Evolutionary conservation across 169 alveolate species (phyloP), one percentile per base, ranked within the genome.

Genomic region (Toxoplasma gondii): DNA sequence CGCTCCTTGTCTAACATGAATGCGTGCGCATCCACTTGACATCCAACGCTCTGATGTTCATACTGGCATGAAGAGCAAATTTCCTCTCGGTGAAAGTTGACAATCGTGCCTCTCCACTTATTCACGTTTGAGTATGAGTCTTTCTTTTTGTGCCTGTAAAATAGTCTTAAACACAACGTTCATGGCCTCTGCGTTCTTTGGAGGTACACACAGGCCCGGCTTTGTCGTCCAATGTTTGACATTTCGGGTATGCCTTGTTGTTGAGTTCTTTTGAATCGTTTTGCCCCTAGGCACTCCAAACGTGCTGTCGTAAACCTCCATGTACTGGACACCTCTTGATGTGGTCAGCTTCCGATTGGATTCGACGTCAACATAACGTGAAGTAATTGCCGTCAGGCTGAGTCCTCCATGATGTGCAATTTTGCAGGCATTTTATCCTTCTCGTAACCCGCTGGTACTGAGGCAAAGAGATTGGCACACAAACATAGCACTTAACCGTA

Each of bases 381-480:
- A 94, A 12, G 93, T 94, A 44, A 67, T 88, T 0, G 96, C 96
- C 9, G 93, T 93, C 17, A 95, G 70, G 92, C 96, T 88, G 45
- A 95, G 78, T 34, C 96, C 96, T 16, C 96, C 95, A 87, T 95
- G 96, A 78, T 95, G 93, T 39, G 93, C 94, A 10, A 95, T 88
- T 83, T 93, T 94, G 41, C 92, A 67, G 17, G 96, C 96, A 9
- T 93, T 82, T 69, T 93, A 93, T 0, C 96, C 96, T n/a, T 93
- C 90, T 27, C 95, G 92, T 31, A 95, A 22, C 39, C 78, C 96
- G 81, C 78, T 95, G 54, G 93, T 88, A 80, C 93, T 83, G 94
- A 19, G 39, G 74, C 7, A 87, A 31, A 24, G 34, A 54, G 54
- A 87, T n/a, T 34, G 29, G 31, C 39, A 43, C 80, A 43, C 49